phyloP scores from a whole-genome alignment of 345 rosid species.

The Salix koriyanagi region DNA sequence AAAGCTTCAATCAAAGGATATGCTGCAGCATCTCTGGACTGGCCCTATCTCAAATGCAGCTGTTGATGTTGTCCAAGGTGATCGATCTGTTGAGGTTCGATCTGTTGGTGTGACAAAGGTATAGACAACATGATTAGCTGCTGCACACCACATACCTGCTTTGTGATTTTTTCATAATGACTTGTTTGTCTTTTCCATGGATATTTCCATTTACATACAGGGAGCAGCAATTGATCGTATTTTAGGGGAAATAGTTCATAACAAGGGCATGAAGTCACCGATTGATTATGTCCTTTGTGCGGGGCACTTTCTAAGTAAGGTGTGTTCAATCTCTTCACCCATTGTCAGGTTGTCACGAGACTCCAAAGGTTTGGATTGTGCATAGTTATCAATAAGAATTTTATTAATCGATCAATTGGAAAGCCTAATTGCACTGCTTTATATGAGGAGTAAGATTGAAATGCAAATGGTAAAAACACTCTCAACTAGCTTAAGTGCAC shows the following conservation, averaged over 20 bases:
- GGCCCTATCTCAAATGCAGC: conserved; percentile 60
- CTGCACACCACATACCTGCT: background rate
- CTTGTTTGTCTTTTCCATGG: background rate
- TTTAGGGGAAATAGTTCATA: conserved; percentile 48
- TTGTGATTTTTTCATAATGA: background rate
- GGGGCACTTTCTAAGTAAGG: conserved; percentile 54
- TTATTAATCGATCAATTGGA: background rate
- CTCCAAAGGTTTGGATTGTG: background rate
- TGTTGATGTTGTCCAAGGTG: conserved; percentile 55
- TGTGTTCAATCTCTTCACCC: background rate
- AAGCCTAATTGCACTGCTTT: background rate
- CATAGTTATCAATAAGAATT: background rate
- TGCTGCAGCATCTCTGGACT: conserved; percentile 62
- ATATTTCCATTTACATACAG: conserved; percentile 23
- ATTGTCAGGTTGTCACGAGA: background rate
- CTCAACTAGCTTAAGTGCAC: background rate
- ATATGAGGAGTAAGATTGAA: background rate
- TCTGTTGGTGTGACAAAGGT: conserved; percentile 63
- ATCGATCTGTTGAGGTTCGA: conserved; percentile 55
- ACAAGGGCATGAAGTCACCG: conserved; percentile 44
- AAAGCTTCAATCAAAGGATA: conserved; percentile 55
- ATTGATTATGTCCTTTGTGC: conserved; percentile 55
- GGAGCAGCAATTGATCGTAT: conserved; percentile 62
- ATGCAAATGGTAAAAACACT: background rate
- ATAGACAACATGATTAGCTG: conserved; percentile 1